A percentile compares a stretch with the other conserved stretches of the same genome.
phyloP scores from a whole-genome alignment of 2,329 filamentous ascomycete genomes.

The Botrytis squamosa region DNA sequence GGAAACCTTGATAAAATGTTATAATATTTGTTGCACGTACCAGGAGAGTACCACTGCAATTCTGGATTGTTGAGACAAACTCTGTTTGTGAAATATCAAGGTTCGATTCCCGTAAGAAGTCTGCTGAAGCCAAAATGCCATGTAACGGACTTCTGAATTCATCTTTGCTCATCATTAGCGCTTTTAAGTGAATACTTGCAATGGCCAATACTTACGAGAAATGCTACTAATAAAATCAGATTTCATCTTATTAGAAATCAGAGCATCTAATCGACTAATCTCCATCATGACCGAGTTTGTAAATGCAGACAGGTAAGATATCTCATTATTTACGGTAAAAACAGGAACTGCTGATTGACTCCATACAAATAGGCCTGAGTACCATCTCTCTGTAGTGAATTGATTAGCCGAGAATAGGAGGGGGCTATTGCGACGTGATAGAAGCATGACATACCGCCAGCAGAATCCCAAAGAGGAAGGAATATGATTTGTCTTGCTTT shows the following conservation, averaged over 20 bases:
- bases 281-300: constrained; percentile 33
- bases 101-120: constrained; percentile 31
- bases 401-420: not conserved
- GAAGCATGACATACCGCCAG: constrained; percentile 26
- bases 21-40: constrained; percentile 18
- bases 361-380: constrained; percentile 35
- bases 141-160: constrained; percentile 59
- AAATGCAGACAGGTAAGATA: constrained; percentile 41
- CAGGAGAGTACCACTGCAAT: constrained; percentile 50
- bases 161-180: not conserved
- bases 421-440: not conserved
- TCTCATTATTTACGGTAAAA: constrained; percentile 37
- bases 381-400: constrained; percentile 30
- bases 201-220: constrained; percentile 38
- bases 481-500: constrained; percentile 37
- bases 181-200: constrained; percentile 31
- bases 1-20: not conserved
- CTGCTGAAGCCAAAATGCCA: constrained; percentile 53
- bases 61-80: constrained; percentile 44
- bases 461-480: constrained; percentile 37
- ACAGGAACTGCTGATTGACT: constrained; percentile 37
- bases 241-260: constrained; percentile 49
- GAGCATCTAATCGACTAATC: constrained; percentile 45
- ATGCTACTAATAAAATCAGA: constrained; percentile 56
- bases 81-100: constrained; percentile 21